A percentile compares a stretch with the other conserved stretches of the same genome.
Evolutionary conservation across 2,329 filamentous ascomycete species (phyloP).

Genomic region (Neurospora crassa): DNA sequence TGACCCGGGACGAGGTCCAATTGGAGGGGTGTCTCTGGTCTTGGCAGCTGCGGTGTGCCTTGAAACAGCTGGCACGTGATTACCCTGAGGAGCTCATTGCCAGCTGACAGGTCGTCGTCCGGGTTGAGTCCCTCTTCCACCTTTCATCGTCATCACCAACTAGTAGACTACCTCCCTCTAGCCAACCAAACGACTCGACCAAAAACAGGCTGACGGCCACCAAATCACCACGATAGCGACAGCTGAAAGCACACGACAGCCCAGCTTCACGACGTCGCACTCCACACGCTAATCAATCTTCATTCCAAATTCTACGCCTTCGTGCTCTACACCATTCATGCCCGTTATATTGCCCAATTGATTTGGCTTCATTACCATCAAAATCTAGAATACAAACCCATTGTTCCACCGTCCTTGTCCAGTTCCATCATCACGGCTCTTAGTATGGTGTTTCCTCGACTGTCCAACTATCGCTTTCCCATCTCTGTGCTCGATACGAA

Average conservation of each 20-base stretch:
- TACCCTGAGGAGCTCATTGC: too few relatives aligned
- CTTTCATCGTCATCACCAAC: not conserved
- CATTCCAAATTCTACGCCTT: not conserved
- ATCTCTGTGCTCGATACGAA: not conserved
- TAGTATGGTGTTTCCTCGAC: not conserved
- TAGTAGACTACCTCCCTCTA: not conserved
- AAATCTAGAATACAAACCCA: not conserved
- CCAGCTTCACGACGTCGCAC: not conserved
- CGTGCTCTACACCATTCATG: not conserved
- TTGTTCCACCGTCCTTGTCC: not conserved
- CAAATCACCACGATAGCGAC: not conserved
- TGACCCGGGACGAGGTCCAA: not conserved
- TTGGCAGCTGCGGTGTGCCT: not conserved
- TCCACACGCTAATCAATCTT: not conserved
- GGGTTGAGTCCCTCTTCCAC: not conserved
- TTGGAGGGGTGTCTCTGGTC: not conserved
- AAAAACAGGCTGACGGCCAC: not conserved
- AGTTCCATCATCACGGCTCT: not conserved
- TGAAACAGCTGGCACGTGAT: not conserved
- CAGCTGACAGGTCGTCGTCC: not conserved
- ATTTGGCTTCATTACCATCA: not conserved
- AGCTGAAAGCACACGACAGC: not conserved
- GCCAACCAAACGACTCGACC: not conserved
- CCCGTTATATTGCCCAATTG: not conserved
- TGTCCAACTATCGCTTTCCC: not conserved